These are phyloP conservation scores for Fusarium sp. DNA, from an alignment of 2,329 filamentous ascomycete species.

Conservation along the genomic window DNA sequence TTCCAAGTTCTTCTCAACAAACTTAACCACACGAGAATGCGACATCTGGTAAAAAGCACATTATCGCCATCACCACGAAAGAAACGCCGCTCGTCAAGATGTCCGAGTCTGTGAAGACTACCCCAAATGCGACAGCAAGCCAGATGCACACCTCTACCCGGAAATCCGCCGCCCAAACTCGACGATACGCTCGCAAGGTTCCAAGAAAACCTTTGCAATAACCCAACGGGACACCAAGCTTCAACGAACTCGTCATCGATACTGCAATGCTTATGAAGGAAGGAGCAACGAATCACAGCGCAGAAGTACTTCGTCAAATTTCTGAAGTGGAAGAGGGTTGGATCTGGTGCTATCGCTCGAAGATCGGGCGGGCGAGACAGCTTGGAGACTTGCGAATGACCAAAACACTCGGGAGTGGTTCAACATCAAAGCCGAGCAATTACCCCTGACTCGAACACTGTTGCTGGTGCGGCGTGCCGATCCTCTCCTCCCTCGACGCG, in stretches of 20 bases:
- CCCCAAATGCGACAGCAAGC: neutral
- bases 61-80: fast-evolving
- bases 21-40: neutral
- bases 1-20: fast-evolving
- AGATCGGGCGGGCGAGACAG: fast-evolving
- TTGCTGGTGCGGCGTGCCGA: neutral
- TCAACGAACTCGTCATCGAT: fast-evolving
- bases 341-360: fast-evolving
- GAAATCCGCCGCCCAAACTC: fast-evolving
- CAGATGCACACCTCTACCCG: fast-evolving
- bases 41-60: fast-evolving
- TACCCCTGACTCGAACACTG: fast-evolving
- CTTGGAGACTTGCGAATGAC: neutral
- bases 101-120: neutral
- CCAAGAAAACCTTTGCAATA: too few relatives aligned
- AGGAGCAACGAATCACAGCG: neutral
- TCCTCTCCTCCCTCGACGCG: fast-evolving
- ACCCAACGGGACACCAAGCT: fast-evolving
- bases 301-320: neutral
- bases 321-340: fast-evolving
- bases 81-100: too few relatives aligned
- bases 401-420: fast-evolving
- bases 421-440: neutral
- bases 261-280: fast-evolving
- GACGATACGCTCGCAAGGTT: fast-evolving